Base-by-base conservation (phyloP, 257 asterid species). In the Solanum paucissectum region DNA sequence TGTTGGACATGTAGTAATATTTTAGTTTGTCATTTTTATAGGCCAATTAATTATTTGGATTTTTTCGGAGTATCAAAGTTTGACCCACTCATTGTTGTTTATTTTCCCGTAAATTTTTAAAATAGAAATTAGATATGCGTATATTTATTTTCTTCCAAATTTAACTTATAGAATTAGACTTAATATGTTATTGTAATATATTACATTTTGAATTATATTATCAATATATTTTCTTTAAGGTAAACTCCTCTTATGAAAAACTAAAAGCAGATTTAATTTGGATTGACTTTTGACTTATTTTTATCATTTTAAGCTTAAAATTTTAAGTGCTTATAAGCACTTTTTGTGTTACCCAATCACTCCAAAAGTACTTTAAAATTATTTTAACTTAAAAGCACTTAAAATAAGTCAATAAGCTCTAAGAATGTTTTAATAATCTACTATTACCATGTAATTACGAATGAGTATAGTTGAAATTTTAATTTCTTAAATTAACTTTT, bases 61-160 rank as follows among this genome's bases (percentile, higher is more conserved):
- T 1, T 1, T 33, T 11, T 77, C 5, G 34, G 20, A 1, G 33
- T 76, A 29, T 75, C 83, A 36, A 74, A 6, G 20, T 20, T 37
- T 58, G 12, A 55, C 23, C 38, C 14, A 21, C 10, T 40, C 23
- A 18, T 52, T 52, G n/a, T 49, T 18, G 20, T 55, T 14, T 49
- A 3, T 49, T 14, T 14, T 14, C 21, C 6, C 6, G 2, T 21
- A 3, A 20, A 58, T 20, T 7, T 20, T 21, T 21, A 60, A 58
- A 21, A 11, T 60, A 9, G 11, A 2, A 12, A 64, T 64, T 10
- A n/a, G 3, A 5, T 64, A 3, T 11, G 0, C 0, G 1, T 2
- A 2, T n/a, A 5, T 11, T 2, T 2, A 0, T 2, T 11, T 11
- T 8, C 9, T 23, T 64, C 1, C 1, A 62, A 64, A 64, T 4